Conservation (phyloP, 2,329 filamentous ascomycete species). For the Xylaria sp. region DNA sequence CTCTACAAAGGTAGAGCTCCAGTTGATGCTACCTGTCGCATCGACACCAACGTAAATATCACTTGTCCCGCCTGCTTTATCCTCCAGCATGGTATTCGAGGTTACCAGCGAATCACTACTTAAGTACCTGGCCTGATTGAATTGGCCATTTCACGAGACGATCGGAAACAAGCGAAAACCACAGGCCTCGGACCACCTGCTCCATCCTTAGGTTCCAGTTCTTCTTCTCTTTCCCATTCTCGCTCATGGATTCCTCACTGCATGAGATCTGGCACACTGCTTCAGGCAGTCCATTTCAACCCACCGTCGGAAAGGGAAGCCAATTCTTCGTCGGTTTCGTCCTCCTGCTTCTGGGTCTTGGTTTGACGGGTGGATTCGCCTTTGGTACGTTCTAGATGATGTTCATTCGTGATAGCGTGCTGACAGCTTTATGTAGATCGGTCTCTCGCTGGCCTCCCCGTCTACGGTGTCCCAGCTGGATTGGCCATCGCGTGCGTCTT, state of each 20-base stretch:
- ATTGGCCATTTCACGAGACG: constrained; percentile 9
- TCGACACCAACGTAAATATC: too few species aligned
- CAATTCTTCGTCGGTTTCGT: constrained; percentile 86
- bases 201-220: not conserved
- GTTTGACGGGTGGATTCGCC: constrained; percentile 82
- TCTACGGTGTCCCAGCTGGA: constrained; percentile 87
- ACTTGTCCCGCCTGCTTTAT: not conserved
- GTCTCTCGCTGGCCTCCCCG: constrained; percentile 77
- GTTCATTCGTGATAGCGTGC: not conserved
- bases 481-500: constrained; percentile 83
- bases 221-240: constrained; percentile 43
- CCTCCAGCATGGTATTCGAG: constrained; percentile 13
- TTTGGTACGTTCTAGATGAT: constrained; percentile 70
- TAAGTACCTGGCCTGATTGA: constrained; percentile 1
- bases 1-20: constrained; percentile 14
- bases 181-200: not conserved
- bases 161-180: constrained; percentile 6
- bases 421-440: constrained; percentile 69
- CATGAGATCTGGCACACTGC: constrained; percentile 94
- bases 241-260: constrained; percentile 79
- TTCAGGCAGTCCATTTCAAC: constrained; percentile 84
- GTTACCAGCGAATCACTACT: not conserved
- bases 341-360: constrained; percentile 76
- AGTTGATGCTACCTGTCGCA: not conserved
- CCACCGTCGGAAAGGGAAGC: constrained; percentile 79